Percentiles rank a stretch among this genome's conserved stretches.
phyloP scores from a whole-genome alignment of 1,139 yeast species.

The Yamadazyma sp. region DNA sequence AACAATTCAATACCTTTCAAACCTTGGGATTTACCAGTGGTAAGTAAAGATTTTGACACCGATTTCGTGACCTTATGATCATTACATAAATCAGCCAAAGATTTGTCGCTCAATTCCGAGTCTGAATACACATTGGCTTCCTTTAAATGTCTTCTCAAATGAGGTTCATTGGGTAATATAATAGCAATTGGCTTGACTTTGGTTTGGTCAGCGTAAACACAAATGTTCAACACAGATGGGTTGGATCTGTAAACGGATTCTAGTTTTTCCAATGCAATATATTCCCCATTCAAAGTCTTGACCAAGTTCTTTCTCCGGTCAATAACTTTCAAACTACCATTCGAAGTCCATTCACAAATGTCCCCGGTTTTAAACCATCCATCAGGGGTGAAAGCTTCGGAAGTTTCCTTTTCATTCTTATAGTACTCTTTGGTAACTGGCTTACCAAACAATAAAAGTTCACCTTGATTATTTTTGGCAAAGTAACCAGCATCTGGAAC shows the following conservation, averaged over 20 bases:
- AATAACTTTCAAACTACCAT: constrained; percentile 78
- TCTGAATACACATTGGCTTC: constrained; percentile 49
- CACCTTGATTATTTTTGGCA: constrained; percentile 94
- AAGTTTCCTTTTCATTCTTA: constrained; percentile 80
- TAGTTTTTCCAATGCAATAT: constrained; percentile 92
- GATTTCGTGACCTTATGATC: constrained; percentile 58
- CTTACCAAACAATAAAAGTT: constrained; percentile 75
- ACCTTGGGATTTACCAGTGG: constrained; percentile 80
- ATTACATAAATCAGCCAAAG: constrained; percentile 44
- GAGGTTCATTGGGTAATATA: constrained; percentile 75
- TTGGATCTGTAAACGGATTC: constrained; percentile 87
- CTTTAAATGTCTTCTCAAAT: constrained; percentile 57
- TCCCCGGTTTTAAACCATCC: constrained; percentile 99
- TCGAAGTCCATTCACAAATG: constrained; percentile 87
- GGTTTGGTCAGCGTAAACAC: constrained; percentile 88
- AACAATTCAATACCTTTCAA: constrained; percentile 83
- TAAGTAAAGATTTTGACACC: constrained; percentile 58
- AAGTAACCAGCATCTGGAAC: constrained; percentile 90
- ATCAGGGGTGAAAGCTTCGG: constrained; percentile 71
- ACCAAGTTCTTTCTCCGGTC: constrained; percentile 97
- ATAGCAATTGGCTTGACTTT: constrained; percentile 92
- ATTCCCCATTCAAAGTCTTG: constrained; percentile 95
- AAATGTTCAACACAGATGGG: constrained; percentile 71
- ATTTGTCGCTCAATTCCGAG: constrained; percentile 51
- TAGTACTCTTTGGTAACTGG: constrained; percentile 76